Evolutionary conservation across 768 basidiomycete species (phyloP).

Genomic region (Termitomyces sp.): DNA sequence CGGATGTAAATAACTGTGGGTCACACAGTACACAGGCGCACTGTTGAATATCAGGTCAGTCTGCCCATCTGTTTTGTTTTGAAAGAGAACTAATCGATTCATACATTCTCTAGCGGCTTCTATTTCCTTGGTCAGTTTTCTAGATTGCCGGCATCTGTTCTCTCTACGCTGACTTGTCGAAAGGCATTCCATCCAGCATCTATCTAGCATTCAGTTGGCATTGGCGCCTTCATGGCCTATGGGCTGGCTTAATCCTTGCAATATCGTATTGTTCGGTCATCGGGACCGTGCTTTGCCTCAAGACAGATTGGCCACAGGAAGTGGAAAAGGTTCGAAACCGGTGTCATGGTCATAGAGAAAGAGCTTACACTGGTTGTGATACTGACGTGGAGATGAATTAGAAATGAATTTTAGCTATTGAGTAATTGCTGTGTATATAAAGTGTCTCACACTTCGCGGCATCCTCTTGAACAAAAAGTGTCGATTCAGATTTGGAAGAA

Average conservation of each 20-base stretch:
- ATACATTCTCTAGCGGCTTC: neutral
- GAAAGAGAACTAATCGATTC: neutral
- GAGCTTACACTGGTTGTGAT: neutral
- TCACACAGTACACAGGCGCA: too few relatives aligned
- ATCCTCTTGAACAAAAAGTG: too few relatives aligned
- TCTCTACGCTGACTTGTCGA: neutral
- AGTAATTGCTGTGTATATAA: too few relatives aligned
- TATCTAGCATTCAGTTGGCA: slow-evolving; percentile 1
- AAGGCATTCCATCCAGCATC: slow-evolving; percentile 3
- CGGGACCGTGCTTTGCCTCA: neutral
- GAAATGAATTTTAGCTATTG: too few relatives aligned
- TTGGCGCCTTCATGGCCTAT: neutral
- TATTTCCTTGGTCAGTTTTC: slow-evolving; percentile 1
- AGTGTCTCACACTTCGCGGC: too few relatives aligned
- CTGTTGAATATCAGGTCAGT: too few relatives aligned
- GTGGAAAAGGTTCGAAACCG: neutral
- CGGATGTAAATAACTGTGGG: too few relatives aligned
- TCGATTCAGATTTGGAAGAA: too few relatives aligned
- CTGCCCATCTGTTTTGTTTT: too few relatives aligned
- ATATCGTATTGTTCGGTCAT: neutral
- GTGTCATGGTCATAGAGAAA: neutral
- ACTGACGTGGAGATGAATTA: too few relatives aligned
- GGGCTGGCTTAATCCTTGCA: slow-evolving; percentile 3
- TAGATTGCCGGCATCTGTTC: slow-evolving; percentile 13
- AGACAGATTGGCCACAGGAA: neutral